A percentile compares a stretch with the other conserved stretches of the same genome.
Evolutionary conservation across 140 eudicot species (phyloP).

Genomic region (Anethum foeniculum): DNA sequence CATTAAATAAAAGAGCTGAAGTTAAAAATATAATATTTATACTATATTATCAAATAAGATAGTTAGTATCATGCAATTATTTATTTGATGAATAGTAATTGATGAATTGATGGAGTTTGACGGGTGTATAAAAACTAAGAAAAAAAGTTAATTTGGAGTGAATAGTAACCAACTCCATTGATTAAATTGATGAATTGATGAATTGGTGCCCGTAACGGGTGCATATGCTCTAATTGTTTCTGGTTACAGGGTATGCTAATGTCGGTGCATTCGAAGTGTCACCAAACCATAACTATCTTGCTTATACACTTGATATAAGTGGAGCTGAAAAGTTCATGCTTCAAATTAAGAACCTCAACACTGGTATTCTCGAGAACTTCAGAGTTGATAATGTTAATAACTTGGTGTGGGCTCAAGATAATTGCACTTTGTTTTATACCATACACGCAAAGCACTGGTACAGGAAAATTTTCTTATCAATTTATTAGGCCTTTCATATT

Average conservation of each 20-base stretch:
- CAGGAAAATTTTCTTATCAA: constrained; percentile 35
- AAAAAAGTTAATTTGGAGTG: no score
- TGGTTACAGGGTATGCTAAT: constrained; percentile 65
- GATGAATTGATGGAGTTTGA: no score
- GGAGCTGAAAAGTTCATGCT: constrained; percentile 47
- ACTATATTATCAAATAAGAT: no score
- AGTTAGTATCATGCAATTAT: no score
- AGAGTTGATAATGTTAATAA: constrained; percentile 64
- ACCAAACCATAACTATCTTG: constrained; percentile 76
- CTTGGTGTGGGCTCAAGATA: constrained; percentile 86
- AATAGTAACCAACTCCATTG: no score
- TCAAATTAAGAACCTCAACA: constrained; percentile 63
- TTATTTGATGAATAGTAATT: no score
- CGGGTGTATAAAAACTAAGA: no score
- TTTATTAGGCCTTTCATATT: constrained; percentile 2
- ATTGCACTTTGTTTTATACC: constrained; percentile 62
- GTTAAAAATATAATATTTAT: no score
- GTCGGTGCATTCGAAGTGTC: constrained; percentile 81
- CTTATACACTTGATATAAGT: constrained; percentile 34
- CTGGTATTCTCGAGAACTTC: constrained; percentile 30
- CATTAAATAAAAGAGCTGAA: no score
- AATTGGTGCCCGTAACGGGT: no score
- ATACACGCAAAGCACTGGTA: constrained; percentile 58
- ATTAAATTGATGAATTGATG: no score
- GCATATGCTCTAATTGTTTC: neutral